These are phyloP conservation scores for Scheffersomyces parashehatae DNA, from an alignment of 1,139 yeast genomes.

Conservation along the genomic window DNA sequence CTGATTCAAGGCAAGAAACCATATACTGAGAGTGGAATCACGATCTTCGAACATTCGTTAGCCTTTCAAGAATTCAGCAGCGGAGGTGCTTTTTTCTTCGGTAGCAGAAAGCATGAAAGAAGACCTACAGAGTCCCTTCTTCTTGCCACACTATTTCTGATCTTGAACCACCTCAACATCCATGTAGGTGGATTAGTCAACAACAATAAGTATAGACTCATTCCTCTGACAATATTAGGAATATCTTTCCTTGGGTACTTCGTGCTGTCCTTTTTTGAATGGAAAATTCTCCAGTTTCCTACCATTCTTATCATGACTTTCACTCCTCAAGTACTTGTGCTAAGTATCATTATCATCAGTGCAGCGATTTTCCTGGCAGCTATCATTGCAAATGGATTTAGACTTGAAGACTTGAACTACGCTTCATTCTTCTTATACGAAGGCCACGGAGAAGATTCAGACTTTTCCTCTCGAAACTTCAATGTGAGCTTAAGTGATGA, in stretches of 20 bases:
- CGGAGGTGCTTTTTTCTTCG: constrained; percentile 32
- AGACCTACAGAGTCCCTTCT: constrained; percentile 58
- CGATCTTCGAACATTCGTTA: constrained; percentile 71
- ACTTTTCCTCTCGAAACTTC: constrained; percentile 25
- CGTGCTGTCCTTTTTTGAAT: constrained; percentile 32
- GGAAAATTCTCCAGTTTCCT: constrained; percentile 51
- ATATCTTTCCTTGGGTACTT: constrained; percentile 49
- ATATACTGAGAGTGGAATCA: constrained; percentile 65
- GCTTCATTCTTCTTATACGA: constrained; percentile 43
- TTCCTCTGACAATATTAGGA: constrained; percentile 64
- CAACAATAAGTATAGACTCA: constrained; percentile 53
- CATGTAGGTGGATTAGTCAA: constrained; percentile 61
- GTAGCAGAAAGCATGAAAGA: constrained; percentile 16
- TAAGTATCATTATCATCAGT: constrained; percentile 53
- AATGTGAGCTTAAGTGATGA: constrained; percentile 52
- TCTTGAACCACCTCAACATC: constrained; percentile 54
- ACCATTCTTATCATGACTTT: constrained; percentile 55
- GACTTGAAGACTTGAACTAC: constrained; percentile 45
- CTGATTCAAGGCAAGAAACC: constrained; percentile 61
- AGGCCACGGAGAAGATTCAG: constrained; percentile 18
- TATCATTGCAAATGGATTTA: constrained; percentile 57
- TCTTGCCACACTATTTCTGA: constrained; percentile 51
- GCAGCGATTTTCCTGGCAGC: constrained; percentile 54
- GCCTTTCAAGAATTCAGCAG: constrained; percentile 72
- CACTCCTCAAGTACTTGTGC: constrained; percentile 59